Percentiles rank a stretch among this genome's conserved stretches.
Conservation (phyloP, 2,329 filamentous ascomycete species). For the Monilinia polystroma region DNA sequence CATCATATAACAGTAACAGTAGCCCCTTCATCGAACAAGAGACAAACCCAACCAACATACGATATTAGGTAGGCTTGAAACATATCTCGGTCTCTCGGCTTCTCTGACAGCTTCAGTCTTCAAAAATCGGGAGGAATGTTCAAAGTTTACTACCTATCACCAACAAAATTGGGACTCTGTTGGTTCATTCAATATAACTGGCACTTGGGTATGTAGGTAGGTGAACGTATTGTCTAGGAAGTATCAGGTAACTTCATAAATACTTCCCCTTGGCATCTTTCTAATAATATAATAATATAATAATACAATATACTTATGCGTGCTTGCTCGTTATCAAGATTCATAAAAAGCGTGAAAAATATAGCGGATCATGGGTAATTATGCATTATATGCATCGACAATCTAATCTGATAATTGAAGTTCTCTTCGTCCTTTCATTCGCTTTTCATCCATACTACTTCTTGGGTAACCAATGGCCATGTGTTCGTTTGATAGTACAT, state of each 20-base stretch:
- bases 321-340: conserved; percentile 3
- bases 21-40: not conserved
- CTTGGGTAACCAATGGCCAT: not conserved
- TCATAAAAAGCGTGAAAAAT: not conserved
- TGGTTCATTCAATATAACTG: too few relatives aligned
- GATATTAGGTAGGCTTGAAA: not conserved
- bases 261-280: not conserved
- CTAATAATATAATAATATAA: too few relatives aligned
- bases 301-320: not conserved
- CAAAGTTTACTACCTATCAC: too few relatives aligned
- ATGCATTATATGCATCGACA: conserved; percentile 4
- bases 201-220: too few relatives aligned
- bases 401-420: not conserved
- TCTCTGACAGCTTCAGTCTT: not conserved
- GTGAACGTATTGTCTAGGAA: too few relatives aligned
- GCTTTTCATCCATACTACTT: not conserved
- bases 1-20: not conserved
- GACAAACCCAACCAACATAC: too few relatives aligned
- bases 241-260: too few relatives aligned
- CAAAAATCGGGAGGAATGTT: too few relatives aligned
- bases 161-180: too few relatives aligned
- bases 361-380: not conserved
- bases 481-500: too few relatives aligned
- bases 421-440: not conserved
- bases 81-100: not conserved